These are phyloP conservation scores for Periglandula ipomoeae DNA, from an alignment of 2,329 filamentous ascomycete genomes.

Conservation along the genomic window DNA sequence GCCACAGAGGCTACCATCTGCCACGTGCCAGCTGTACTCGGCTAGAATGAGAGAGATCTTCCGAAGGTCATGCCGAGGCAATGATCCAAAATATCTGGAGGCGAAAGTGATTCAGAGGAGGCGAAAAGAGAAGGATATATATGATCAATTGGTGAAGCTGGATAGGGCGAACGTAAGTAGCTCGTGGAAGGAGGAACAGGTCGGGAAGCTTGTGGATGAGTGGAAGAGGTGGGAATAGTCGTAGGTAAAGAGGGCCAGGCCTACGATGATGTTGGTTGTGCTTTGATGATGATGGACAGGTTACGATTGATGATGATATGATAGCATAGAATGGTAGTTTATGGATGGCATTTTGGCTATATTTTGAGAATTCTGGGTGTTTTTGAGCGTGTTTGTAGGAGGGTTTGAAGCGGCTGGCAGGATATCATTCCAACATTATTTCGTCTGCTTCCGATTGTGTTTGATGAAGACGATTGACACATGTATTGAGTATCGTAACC, in stretches of 20 bases:
- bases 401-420: too few species aligned
- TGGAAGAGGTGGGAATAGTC: constrained; percentile 49
- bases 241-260: too few species aligned
- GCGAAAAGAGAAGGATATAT: constrained; percentile 49
- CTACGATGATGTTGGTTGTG: neutral
- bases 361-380: too few species aligned
- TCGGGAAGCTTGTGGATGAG: constrained; percentile 42
- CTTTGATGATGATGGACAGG: neutral
- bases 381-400: too few species aligned
- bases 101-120: constrained; percentile 48
- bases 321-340: neutral
- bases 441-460: too few species aligned
- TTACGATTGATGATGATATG: constrained; percentile 7
- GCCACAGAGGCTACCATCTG: constrained; percentile 44
- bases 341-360: neutral
- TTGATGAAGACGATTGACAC: too few species aligned
- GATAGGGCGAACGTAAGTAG: constrained; percentile 25
- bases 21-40: constrained; percentile 72
- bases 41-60: constrained; percentile 70
- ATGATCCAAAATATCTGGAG: constrained; percentile 58
- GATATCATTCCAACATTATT: too few species aligned
- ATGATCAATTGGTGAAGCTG: constrained; percentile 40
- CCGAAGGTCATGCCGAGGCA: constrained; percentile 51
- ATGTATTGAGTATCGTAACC: too few species aligned
- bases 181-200: constrained; percentile 32